Percentiles rank a stretch among this genome's conserved stretches.
phyloP scores from a whole-genome alignment of 768 basidiomycete species.

The Macrocybe gigantea region DNA sequence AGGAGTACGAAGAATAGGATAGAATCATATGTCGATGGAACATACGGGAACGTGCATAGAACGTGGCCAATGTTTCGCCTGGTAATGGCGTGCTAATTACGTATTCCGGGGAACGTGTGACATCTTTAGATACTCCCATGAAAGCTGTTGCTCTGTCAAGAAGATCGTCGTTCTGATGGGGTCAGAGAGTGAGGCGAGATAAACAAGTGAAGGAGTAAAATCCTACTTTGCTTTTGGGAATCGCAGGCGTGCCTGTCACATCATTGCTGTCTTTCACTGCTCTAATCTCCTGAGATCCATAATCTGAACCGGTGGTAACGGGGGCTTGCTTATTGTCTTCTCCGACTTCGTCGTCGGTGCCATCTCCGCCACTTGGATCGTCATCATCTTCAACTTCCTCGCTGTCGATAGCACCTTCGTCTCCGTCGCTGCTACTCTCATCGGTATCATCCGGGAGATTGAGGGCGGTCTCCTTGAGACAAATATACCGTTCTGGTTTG shows the following conservation, averaged over 20 bases:
- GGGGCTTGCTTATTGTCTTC: conserved; percentile 5
- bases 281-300: conserved; percentile 6
- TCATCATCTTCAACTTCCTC: conserved; percentile 50
- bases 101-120: conserved; percentile 61
- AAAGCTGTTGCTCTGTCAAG: conserved; percentile 25
- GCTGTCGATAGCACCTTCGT: conserved; percentile 51
- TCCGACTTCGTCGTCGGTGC: background rate
- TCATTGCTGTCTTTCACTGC: conserved; percentile 2
- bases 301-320: conserved; percentile 22
- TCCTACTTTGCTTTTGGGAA: conserved; percentile 14
- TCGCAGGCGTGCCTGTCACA: conserved; percentile 9
- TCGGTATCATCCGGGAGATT: conserved; percentile 58
- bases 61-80: conserved; percentile 77
- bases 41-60: conserved; percentile 78
- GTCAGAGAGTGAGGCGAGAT: background rate
- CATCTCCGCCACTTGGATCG: conserved; percentile 13
- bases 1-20: background rate
- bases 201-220: background rate
- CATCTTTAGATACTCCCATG: conserved; percentile 61
- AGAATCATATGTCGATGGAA: conserved; percentile 3
- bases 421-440: conserved; percentile 57
- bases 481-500: conserved; percentile 74
- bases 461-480: conserved; percentile 63
- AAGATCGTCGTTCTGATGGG: background rate
- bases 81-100: conserved; percentile 73